These are phyloP conservation scores for Avicennia marina DNA, from an alignment of 257 asterid species.

Conservation along the genomic window DNA sequence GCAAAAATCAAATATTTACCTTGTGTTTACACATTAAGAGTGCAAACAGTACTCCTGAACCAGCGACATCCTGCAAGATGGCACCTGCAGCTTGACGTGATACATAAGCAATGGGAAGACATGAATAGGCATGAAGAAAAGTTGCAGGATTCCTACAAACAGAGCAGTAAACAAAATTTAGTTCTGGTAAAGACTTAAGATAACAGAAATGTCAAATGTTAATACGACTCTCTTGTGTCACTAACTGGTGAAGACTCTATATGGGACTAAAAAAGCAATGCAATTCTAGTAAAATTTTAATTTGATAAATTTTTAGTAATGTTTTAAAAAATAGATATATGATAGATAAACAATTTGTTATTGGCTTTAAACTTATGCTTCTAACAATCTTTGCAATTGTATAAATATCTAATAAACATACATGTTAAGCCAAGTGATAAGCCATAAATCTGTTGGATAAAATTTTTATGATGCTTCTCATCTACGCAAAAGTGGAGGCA, in stretches of 20 bases:
- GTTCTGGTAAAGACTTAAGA: not conserved
- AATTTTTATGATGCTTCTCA: not conserved
- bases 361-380: constrained; percentile 1
- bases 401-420: constrained; percentile 2
- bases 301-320: too few species aligned
- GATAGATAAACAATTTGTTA: too few species aligned
- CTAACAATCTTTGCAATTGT: not conserved
- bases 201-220: too few species aligned
- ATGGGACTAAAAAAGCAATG: too few species aligned
- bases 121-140: constrained; percentile 94
- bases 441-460: not conserved
- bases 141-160: constrained; percentile 87
- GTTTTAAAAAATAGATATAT: too few species aligned
- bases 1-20: constrained; percentile 39
- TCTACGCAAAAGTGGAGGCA: not conserved
- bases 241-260: too few species aligned
- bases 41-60: constrained; percentile 86
- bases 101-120: constrained; percentile 80
- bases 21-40: constrained; percentile 92
- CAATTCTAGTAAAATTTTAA: too few species aligned
- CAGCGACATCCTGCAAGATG: constrained; percentile 87
- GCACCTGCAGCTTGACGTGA: constrained; percentile 97
- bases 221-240: too few species aligned
- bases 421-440: not conserved
- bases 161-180: constrained; percentile 15